Conservation (phyloP, 139 green algal species). For the Tetradesmus obliquus region DNA sequence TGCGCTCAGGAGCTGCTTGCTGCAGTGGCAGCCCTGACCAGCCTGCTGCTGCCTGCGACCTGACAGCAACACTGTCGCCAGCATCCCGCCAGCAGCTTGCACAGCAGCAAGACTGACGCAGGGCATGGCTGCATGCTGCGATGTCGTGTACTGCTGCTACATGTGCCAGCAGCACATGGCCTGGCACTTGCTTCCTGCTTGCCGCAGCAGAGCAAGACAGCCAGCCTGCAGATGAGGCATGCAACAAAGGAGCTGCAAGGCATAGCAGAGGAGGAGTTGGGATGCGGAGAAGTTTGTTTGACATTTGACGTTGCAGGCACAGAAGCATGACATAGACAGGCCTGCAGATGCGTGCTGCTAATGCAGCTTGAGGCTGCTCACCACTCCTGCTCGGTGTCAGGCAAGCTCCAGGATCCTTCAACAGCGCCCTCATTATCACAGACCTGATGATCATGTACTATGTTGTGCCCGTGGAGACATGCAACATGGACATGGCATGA, state of each 20-base stretch:
- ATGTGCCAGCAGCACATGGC: background rate
- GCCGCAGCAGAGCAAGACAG: background rate
- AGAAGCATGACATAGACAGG: too few species aligned
- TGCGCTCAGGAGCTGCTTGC: background rate
- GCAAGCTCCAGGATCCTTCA: background rate
- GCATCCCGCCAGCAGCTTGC: background rate
- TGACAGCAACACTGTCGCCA: background rate
- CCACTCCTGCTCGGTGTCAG: background rate
- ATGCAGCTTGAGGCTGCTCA: background rate
- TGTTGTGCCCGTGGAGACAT: background rate
- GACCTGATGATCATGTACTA: background rate
- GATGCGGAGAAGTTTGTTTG: too few species aligned
- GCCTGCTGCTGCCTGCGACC: background rate
- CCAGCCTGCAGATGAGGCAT: background rate
- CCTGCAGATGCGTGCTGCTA: background rate
- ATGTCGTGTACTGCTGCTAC: constrained; percentile 21
- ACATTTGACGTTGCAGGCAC: too few species aligned
- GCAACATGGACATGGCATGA: background rate
- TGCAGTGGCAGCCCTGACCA: background rate
- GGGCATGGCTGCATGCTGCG: background rate
- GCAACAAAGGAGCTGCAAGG: background rate
- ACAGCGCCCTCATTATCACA: background rate
- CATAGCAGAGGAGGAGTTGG: too few species aligned
- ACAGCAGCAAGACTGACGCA: background rate
- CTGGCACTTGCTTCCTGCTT: background rate